Conservation (phyloP, 2,329 filamentous ascomycete species). For the Davidsoniella eucalypti region DNA sequence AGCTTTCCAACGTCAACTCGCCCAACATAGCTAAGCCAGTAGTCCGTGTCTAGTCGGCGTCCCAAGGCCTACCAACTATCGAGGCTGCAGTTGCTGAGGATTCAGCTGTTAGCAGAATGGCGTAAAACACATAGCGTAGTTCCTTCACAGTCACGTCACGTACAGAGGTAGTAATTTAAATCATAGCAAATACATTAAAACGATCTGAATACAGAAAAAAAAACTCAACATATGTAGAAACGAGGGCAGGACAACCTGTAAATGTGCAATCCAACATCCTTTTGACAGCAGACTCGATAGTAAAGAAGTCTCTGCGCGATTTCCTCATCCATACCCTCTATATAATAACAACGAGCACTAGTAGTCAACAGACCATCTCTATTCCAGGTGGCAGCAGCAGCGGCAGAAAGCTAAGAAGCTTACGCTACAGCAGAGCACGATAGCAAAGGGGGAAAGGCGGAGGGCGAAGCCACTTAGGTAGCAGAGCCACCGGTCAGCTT, state of each 20-base stretch:
- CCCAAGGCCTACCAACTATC: too few relatives aligned
- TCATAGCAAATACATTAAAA: too few relatives aligned
- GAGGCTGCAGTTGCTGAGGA: too few relatives aligned
- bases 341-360: neutral
- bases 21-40: too few relatives aligned
- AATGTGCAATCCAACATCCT: too few relatives aligned
- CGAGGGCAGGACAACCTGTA: neutral
- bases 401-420: neutral
- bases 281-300: neutral
- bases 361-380: neutral
- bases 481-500: constrained; percentile 22
- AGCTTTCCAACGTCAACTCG: too few relatives aligned
- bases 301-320: neutral
- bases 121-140: too few relatives aligned
- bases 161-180: too few relatives aligned
- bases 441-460: neutral
- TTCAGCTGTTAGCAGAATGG: too few relatives aligned
- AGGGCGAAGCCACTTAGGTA: constrained; percentile 15
- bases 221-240: constrained; percentile 3
- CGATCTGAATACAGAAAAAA: too few relatives aligned
- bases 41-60: too few relatives aligned
- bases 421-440: neutral
- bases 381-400: neutral
- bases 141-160: too few relatives aligned
- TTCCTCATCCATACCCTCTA: neutral